Base-by-base conservation (phyloP, 768 basidiomycete species). In the Amylocystis lapponica region DNA sequence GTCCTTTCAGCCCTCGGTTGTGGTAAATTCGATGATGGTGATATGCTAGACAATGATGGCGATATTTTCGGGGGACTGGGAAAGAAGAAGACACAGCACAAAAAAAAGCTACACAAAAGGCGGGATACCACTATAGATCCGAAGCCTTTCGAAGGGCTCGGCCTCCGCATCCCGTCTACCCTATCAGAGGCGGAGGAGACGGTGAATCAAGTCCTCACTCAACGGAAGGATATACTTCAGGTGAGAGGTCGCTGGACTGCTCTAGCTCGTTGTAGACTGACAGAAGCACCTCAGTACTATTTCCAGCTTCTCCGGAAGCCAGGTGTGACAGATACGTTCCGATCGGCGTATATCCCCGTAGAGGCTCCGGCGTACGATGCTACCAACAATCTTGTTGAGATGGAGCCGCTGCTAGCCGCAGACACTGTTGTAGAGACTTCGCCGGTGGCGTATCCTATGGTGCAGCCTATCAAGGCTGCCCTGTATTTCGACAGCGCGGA, bases 381-480 rank as follows among this genome's bases (percentile, higher is more conserved):
- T 3, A 3, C 12, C 13, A 19, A 14, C 3, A 22, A 11, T 4
- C 26, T 29, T 10, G 6, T 22, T 6, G 26, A 35, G 21, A 16
- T 12, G 6, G 13, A 7, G 17, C 14, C 32, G 34, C 31, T 39
- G 14, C 4, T 20, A 1, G 13, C 39, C 10, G 21, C 23, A 10
- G 3, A 33, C 5, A 20, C 9, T 22, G 5, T 25, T 14, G 45
- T 44, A 13, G 50, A 58, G 13, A n/a, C 46, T 27, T 12, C 43
- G 21, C 53, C 58, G 1, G 52, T 57, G 5, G 69, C 66, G 1
- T 72, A 63, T 40, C 75, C 76, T 0, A 62, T 62, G 39, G 69
- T 78, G 0, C 79, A 75, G 39, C 75, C 79, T 0, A 68, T 79
- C 67, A 81, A 75, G 56, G 72, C 78, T 51, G 78, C 77, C 0